Base-by-base conservation (phyloP, 176 grass and related monocot genomes). In the Oryza australiensis region DNA sequence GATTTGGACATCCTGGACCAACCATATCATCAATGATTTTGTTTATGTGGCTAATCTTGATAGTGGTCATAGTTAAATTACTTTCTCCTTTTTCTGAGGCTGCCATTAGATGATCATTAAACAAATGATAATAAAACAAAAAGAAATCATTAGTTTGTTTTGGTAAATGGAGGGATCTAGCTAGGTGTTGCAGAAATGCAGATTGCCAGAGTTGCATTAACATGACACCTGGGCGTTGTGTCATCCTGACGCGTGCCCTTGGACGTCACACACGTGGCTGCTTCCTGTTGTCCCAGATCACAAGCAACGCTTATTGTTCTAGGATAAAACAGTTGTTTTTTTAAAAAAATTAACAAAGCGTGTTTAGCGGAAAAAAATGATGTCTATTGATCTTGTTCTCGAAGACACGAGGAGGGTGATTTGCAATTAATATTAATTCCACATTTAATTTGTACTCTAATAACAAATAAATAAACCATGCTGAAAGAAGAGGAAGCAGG, bases 1-100 rank as follows among this genome's bases (percentile, higher is more conserved):
- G 78, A 87, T 70, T 29, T 82, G 14, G 78, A 62, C 85, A 26
- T 46, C 46, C 64, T 9, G 37, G 85, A 69, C 38, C 10, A 28
- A 22, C 66, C 23, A 41, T 72, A 46, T 23, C 0, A 46, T 23
- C 0, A 8, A 43, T 82, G 18, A 57, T 45, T 43, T 64, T 18
- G 27, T 48, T 34, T 73, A 48, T 48, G 59, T 29, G 27, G 2
- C 43, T 64, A 34, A 34, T 64, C 7, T 27, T 3, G 14, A 23
- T 15, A 2, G 3, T 30, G 12, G 28, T 30, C 66, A 5, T 20
- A 64, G n/a, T 20, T 28, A 11, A 11, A 33, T 32, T 55, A 67
- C 3, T 32, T 65, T 65, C 66, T 20, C 32, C 24, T 24, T 55
- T 40, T 30, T 26, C 23, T 15, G 22, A 69, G 66, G 41, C 5